Evolutionary conservation across 1,284 basidiomycete species (phyloP), one percentile per base, ranked within the genome.

Genomic region (Phaffia rhodozyma): DNA sequence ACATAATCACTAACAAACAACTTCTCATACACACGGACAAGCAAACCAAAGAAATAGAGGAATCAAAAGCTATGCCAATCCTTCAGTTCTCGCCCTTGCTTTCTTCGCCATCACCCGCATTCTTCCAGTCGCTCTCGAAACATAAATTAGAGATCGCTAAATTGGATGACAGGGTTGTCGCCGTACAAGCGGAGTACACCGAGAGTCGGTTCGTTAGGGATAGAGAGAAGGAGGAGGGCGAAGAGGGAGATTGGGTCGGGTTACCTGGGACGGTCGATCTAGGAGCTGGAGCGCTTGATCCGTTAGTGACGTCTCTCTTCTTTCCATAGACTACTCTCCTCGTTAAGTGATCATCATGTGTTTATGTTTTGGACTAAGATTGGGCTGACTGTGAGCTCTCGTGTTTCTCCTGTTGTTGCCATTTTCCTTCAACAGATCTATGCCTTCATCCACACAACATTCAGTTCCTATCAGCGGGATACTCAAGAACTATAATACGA

Each of bases 401-500:
- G 38, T 34, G 23, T 55, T 23, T 16, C 21, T 23, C 2, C 25
- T n/a, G 16, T 57, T 25, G 9, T 20, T 23, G 27, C 53, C 48
- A 1, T n/a, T 60, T 27, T 61, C 63, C 25, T 9, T 20, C 16
- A 11, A 5, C 66, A 83, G 81, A 55, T 9, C 51, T 13, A 11
- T 18, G 61, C 74, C n/a, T 75, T 80, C 0, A 68, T 76, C 0
- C 71, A 78, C 65, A 75, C 80, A 1, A 76, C 81, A 43, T 16
- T 7, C 38, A 11, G 38, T 43, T 21, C 58, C 73, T 0, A 77
- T 82, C 1, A 71, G 66, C 5, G 94, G 94, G 13, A 76, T 79
- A 1, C 81, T 97, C 70, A 93, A 91, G 80, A 92, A 92, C 73
- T 93, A 83, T 78, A 98, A 98, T 73, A 97, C 96, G 1, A 86